Percentiles rank a stretch among this genome's conserved stretches.
phyloP scores from a whole-genome alignment of 192 early-diverging fungal genomes.

The Gryganskiella cystojenkinii region DNA sequence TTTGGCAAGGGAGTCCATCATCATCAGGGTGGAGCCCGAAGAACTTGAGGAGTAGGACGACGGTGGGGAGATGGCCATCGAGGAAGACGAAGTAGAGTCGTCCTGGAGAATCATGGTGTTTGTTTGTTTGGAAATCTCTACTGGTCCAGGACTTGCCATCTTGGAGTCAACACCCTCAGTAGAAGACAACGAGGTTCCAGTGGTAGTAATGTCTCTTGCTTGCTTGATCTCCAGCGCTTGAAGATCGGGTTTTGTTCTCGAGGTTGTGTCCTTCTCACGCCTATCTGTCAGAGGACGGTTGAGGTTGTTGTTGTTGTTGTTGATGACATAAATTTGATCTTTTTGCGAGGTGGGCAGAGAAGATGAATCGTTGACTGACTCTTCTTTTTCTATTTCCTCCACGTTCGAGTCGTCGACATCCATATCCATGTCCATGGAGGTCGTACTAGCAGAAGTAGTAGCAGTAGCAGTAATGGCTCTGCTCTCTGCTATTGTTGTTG shows the following conservation, averaged over 20 bases:
- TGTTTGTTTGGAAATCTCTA: neutral
- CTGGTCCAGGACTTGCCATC: neutral
- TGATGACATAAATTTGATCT: neutral
- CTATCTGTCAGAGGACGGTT: neutral
- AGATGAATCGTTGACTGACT: no score
- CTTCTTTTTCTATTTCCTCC: no score
- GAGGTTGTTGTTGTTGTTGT: neutral
- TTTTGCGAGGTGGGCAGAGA: no score
- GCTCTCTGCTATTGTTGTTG: no score
- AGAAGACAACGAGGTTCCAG: neutral
- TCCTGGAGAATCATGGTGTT: neutral
- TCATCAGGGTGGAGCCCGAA: neutral
- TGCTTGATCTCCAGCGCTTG: conserved; percentile 9
- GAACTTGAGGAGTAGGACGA: conserved; percentile 41
- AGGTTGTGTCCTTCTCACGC: neutral
- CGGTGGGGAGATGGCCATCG: conserved; percentile 24
- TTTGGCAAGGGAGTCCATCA: conserved; percentile 30
- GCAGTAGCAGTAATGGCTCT: neutral
- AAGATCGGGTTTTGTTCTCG: neutral
- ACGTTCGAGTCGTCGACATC: no score
- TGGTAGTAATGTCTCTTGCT: neutral
- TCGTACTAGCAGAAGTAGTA: neutral
- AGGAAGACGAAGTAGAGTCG: conserved; percentile 12
- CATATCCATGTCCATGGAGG: conserved; percentile 17
- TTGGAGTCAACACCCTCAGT: neutral